Evolutionary conservation across 2,329 filamentous ascomycete species (phyloP).

Genomic region (Lecanoromycetidae sp.): DNA sequence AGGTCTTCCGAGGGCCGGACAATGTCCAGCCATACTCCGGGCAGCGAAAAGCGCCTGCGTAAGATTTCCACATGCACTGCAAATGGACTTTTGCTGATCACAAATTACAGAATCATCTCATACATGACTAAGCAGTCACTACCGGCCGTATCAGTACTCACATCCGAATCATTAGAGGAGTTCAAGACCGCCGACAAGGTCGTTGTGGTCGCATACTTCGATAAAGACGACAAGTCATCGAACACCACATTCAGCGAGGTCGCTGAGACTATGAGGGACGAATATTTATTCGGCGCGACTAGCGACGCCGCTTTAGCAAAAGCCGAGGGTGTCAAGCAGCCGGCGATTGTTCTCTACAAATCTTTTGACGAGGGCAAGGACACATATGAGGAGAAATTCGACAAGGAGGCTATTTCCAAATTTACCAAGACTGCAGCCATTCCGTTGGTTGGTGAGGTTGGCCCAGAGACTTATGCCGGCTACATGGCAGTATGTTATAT

Average conservation of each 20-base stretch:
- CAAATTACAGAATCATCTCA: conserved; percentile 44
- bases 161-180: conserved; percentile 72
- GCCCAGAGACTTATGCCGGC: conserved; percentile 86
- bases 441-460: conserved; percentile 87
- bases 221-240: conserved; percentile 65
- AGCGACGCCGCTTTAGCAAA: conserved; percentile 74
- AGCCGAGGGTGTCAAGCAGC: conserved; percentile 78
- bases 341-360: conserved; percentile 91
- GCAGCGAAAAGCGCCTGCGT: conserved; percentile 71
- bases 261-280: conserved; percentile 69
- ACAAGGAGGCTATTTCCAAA: conserved; percentile 62
- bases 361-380: conserved; percentile 93
- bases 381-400: conserved; percentile 69
- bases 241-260: conserved; percentile 70
- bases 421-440: conserved; percentile 80
- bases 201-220: conserved; percentile 81
- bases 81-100: conserved; percentile 19
- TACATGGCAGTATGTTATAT: conserved; percentile 64
- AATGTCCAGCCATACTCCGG: conserved; percentile 74
- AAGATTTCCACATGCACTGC: conserved; percentile 23
- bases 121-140: conserved; percentile 99
- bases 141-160: conserved; percentile 75
- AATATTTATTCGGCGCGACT: conserved; percentile 82
- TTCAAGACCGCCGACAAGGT: conserved; percentile 99
- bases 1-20: conserved; percentile 90